These are phyloP conservation scores for Earliella scabrosa DNA, from an alignment of 1,284 basidiomycete species.

Conservation along the genomic window DNA sequence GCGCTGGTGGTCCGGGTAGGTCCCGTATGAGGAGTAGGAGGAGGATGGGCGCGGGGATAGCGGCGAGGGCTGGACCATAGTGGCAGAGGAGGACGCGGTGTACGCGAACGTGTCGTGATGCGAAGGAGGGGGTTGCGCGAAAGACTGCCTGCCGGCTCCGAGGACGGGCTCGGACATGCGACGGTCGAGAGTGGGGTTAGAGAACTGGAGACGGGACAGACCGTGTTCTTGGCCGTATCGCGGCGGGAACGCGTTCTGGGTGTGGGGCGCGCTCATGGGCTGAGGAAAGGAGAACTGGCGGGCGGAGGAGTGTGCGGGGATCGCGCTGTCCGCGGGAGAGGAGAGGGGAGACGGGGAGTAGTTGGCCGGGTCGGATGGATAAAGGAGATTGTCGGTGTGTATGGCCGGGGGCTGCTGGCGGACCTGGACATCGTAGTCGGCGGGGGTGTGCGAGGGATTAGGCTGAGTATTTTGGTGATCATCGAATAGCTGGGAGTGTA, in stretches of 20 bases:
- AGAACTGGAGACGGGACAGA: slow-evolving; percentile 26
- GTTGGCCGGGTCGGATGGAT: slow-evolving; percentile 15
- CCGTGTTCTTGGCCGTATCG: slow-evolving; percentile 22
- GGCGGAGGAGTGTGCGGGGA: slow-evolving; percentile 19
- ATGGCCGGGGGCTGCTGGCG: slow-evolving; percentile 28
- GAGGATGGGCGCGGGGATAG: slow-evolving; percentile 29
- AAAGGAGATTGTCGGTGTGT: slow-evolving; percentile 24
- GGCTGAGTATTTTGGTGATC: slow-evolving; percentile 32
- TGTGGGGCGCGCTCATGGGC: slow-evolving; percentile 46
- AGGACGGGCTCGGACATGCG: slow-evolving; percentile 67
- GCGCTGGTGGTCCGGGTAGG: slow-evolving; percentile 27
- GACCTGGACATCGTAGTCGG: slow-evolving; percentile 19
- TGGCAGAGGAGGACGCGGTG: slow-evolving; percentile 34
- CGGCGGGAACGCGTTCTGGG: slow-evolving; percentile 47
- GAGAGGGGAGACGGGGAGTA: slow-evolving; percentile 24
- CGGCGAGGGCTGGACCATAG: slow-evolving; percentile 20
- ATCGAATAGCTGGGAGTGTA: slow-evolving; percentile 17
- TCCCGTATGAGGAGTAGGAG: slow-evolving; percentile 26
- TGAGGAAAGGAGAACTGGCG: slow-evolving; percentile 40
- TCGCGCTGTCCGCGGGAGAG: slow-evolving; percentile 17
- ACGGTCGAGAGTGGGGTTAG: slow-evolving; percentile 50
- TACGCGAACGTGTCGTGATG: slow-evolving; percentile 23
- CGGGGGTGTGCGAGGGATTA: slow-evolving; percentile 10
- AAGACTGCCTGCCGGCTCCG: slow-evolving; percentile 24
- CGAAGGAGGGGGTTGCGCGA: slow-evolving; percentile 22